Conservation (phyloP, 2,329 filamentous ascomycete genomes). For the Neoascochyta sp. region DNA sequence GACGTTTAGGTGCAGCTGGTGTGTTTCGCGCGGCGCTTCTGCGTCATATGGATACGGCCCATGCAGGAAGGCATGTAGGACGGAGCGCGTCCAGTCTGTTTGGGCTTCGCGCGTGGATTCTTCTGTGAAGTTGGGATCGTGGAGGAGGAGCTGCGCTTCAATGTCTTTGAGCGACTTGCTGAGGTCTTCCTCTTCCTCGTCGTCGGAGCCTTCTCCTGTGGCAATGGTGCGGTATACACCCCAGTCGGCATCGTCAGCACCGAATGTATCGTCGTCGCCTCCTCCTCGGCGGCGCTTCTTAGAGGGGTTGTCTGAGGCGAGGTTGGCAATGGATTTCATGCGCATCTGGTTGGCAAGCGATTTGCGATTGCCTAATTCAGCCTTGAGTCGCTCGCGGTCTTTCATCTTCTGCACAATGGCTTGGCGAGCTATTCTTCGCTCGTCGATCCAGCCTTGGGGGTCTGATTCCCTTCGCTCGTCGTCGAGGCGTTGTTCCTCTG, state of each 20-base stretch:
- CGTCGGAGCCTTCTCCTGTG: conserved; percentile 73
- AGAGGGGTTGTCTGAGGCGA: conserved; percentile 79
- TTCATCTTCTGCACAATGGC: conserved; percentile 79
- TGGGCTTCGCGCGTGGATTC: conserved; percentile 89
- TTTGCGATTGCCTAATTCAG: conserved; percentile 93
- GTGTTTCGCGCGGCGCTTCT: conserved; percentile 72
- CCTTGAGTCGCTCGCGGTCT: conserved; percentile 87
- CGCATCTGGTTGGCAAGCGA: conserved; percentile 93
- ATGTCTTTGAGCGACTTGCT: conserved; percentile 67
- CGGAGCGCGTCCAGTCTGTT: conserved; percentile 88
- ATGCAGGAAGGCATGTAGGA: conserved; percentile 85
- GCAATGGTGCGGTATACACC: conserved; percentile 92
- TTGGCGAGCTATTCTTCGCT: conserved; percentile 69
- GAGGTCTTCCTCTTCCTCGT: conserved; percentile 90
- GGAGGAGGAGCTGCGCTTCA: conserved; percentile 78
- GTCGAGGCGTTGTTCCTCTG: conserved; percentile 79
- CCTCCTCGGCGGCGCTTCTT: conserved; percentile 83
- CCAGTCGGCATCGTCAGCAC: conserved; percentile 97
- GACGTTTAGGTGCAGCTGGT: conserved; percentile 93
- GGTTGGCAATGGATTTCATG: conserved; percentile 96
- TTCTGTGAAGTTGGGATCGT: conserved; percentile 86
- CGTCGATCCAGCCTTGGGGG: conserved; percentile 80
- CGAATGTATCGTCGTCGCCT: conserved; percentile 92
- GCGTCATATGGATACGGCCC: conserved; percentile 83
- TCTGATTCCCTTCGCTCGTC: conserved; percentile 79